A percentile compares a stretch with the other conserved stretches of the same genome.
Conservation (phyloP, 306 rosid species). For the Acacia acuminata region DNA sequence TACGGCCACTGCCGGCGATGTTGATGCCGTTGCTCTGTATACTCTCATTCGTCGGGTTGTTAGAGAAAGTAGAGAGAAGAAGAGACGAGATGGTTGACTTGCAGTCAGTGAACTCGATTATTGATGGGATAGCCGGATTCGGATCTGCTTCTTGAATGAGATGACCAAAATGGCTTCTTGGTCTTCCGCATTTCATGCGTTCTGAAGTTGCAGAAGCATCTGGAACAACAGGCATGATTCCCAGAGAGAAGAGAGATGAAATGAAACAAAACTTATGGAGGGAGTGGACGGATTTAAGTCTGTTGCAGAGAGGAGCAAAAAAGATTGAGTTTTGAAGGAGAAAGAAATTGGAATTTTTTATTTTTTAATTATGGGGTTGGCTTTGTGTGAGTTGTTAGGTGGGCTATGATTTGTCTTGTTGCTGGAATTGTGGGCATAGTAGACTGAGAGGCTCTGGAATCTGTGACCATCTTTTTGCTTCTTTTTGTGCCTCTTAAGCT, state of each 20-base stretch:
- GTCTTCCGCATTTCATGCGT: conserved; percentile 68
- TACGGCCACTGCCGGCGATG: neutral
- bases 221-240: conserved; percentile 60
- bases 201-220: conserved; percentile 39
- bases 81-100: conserved; percentile 85
- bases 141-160: conserved; percentile 67
- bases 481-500: conserved; percentile 52
- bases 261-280: conserved; percentile 5
- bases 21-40: conserved; percentile 28
- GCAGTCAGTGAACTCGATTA: conserved; percentile 63
- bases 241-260: neutral
- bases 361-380: conserved; percentile 28
- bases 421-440: conserved; percentile 54
- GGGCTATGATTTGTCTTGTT: conserved; percentile 66
- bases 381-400: conserved; percentile 51
- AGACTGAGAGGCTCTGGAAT: conserved; percentile 45
- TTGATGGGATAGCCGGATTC: conserved; percentile 52
- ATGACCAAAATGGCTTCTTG: conserved; percentile 59
- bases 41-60: conserved; percentile 46
- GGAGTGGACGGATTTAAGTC: conserved; percentile 15
- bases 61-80: conserved; percentile 65
- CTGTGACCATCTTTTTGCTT: conserved; percentile 61
- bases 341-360: neutral
- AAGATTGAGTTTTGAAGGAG: conserved; percentile 12
- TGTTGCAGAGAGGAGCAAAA: neutral